These are phyloP conservation scores for Tubosaeta sp. DNA, from an alignment of 768 basidiomycete genomes.

Conservation along the genomic window DNA sequence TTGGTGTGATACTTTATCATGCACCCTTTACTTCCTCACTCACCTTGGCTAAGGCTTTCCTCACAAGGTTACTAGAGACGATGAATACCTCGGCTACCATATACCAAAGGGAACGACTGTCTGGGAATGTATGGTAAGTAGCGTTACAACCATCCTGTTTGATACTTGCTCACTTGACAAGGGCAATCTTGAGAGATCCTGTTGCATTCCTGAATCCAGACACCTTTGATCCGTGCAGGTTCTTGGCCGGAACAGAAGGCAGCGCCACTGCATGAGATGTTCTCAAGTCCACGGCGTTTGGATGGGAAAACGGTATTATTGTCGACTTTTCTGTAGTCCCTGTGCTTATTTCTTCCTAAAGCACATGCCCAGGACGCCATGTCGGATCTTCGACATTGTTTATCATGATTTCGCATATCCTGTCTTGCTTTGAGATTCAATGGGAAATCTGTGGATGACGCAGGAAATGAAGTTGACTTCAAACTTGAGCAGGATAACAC, in stretches of 20 bases:
- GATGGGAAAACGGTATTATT: neutral
- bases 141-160: neutral
- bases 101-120: constrained; percentile 41
- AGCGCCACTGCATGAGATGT: neutral
- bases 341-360: neutral
- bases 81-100: constrained; percentile 27
- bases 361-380: neutral
- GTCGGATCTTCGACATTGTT: neutral
- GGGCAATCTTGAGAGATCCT: constrained; percentile 1
- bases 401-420: neutral
- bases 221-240: neutral
- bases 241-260: neutral
- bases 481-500: neutral
- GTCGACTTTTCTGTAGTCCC: no score
- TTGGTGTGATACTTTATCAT: constrained; percentile 1
- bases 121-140: constrained; percentile 38
- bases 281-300: neutral
- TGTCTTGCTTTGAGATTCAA: constrained; percentile 1
- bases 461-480: neutral
- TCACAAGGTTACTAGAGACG: constrained; percentile 33
- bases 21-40: neutral
- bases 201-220: neutral
- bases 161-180: neutral
- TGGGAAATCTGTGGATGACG: neutral
- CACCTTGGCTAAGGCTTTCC: constrained; percentile 24